These are phyloP conservation scores for Talaromyces albobiverticillius DNA, from an alignment of 2,329 filamentous ascomycete genomes.

Conservation along the genomic window DNA sequence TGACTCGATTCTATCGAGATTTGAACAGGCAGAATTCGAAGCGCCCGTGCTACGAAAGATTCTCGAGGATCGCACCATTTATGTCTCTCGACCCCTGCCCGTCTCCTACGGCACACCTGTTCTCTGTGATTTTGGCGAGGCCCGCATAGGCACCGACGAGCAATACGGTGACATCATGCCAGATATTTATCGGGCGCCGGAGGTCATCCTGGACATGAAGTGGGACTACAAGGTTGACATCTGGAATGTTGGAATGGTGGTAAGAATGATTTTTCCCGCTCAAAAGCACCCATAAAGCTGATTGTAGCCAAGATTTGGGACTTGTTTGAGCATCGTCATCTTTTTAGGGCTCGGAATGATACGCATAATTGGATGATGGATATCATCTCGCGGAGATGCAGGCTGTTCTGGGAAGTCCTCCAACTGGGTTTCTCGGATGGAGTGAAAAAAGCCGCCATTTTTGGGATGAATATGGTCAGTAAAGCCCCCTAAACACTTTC, in stretches of 20 bases:
- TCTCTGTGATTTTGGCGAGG: constrained; percentile 37
- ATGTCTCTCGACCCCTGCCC: constrained; percentile 31
- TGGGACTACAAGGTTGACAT: constrained; percentile 41
- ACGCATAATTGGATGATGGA: constrained; percentile 13
- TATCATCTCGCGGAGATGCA: constrained; percentile 19
- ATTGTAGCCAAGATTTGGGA: constrained; percentile 14
- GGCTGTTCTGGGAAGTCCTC: constrained; percentile 16
- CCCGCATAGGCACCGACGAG: constrained; percentile 33
- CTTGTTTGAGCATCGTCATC: constrained; percentile 19
- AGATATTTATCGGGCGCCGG: constrained; percentile 39
- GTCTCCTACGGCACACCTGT: constrained; percentile 12
- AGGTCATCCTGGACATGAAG: constrained; percentile 37
- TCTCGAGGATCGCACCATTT: constrained; percentile 24
- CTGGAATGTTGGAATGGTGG: constrained; percentile 41
- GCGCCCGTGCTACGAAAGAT: constrained; percentile 44
- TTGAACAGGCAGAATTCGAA: constrained; percentile 41
- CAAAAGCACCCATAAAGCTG: neutral
- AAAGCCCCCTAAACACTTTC: neutral
- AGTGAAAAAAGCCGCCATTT: constrained; percentile 9
- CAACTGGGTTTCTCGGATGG: neutral
- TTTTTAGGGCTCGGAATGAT: constrained; percentile 16
- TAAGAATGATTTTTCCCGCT: constrained; percentile 11
- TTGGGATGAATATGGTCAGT: constrained; percentile 17
- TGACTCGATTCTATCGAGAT: constrained; percentile 37
- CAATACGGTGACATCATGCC: constrained; percentile 40